A percentile compares a stretch with the other conserved stretches of the same genome.
These are phyloP conservation scores for Meyerozyma carpophila DNA, from an alignment of 1,139 yeast species.

Conservation along the genomic window DNA sequence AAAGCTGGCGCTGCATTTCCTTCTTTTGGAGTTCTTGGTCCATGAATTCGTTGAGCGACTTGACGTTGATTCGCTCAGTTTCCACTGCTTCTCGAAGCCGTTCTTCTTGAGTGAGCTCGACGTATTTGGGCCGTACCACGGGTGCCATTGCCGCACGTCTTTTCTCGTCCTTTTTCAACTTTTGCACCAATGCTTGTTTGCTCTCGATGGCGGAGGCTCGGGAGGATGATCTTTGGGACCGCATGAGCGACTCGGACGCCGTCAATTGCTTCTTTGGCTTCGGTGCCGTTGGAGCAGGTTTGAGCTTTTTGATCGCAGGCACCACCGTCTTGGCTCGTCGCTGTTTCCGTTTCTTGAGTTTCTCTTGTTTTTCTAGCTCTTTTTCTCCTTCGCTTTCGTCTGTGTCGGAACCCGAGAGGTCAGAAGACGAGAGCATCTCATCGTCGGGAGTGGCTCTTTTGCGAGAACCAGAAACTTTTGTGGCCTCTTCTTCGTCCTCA, in stretches of 20 bases:
- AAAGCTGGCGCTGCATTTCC: constrained; percentile 67
- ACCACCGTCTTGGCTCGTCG: constrained; percentile 30
- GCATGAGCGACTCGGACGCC: constrained; percentile 43
- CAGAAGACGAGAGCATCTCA: constrained; percentile 52
- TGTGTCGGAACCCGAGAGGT: constrained; percentile 40
- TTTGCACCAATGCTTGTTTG: constrained; percentile 72
- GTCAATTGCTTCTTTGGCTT: constrained; percentile 19
- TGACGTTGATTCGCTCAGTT: constrained; percentile 73
- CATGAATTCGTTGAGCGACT: constrained; percentile 68
- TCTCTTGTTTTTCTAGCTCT: constrained; percentile 53
- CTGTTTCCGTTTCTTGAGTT: constrained; percentile 32
- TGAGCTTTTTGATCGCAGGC: constrained; percentile 44
- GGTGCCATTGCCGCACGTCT: constrained; percentile 51
- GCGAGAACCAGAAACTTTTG: constrained; percentile 16
- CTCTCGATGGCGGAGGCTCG: constrained; percentile 76
- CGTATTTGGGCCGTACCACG: constrained; percentile 35
- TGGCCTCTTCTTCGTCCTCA: constrained; percentile 16
- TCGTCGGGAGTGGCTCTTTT: constrained; percentile 9
- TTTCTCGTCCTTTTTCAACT: constrained; percentile 65
- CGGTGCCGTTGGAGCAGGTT: constrained; percentile 14
- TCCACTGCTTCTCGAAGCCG: constrained; percentile 77
- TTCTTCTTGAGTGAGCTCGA: constrained; percentile 78
- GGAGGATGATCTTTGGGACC: constrained; percentile 66
- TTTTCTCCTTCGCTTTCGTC: constrained; percentile 68
- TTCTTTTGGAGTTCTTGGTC: constrained; percentile 84